Percentiles rank a stretch among this genome's conserved stretches.
phyloP scores from a whole-genome alignment of 2,329 filamentous ascomycete species.

The Rutstroemia sp. region DNA sequence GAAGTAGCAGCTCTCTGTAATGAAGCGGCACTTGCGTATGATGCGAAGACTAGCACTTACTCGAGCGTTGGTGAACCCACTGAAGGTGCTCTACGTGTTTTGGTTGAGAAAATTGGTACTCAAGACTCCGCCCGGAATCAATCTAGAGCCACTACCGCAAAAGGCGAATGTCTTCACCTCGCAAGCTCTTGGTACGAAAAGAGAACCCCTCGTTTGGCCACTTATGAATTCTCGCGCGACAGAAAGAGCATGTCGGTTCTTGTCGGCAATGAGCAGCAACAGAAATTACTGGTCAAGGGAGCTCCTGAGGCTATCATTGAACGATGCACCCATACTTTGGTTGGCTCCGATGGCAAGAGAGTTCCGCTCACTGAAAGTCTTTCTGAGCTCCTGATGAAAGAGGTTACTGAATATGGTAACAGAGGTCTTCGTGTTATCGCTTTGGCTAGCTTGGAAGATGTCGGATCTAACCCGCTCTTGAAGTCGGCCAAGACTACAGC shows the following conservation, averaged over 20 bases:
- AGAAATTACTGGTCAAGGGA: conserved; percentile 90
- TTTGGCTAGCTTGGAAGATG: conserved; percentile 74
- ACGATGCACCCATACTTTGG: conserved; percentile 74
- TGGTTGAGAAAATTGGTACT: conserved; percentile 93
- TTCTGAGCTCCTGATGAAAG: conserved; percentile 61
- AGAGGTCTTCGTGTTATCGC: conserved; percentile 91
- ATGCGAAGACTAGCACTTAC: conserved; percentile 65
- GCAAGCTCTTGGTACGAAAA: conserved; percentile 81
- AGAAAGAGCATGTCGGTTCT: conserved; percentile 99
- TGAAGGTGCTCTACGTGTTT: conserved; percentile 81
- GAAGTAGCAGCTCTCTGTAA: conserved; percentile 77
- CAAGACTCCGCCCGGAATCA: conserved; percentile 42
- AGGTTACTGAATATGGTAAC: conserved; percentile 87
- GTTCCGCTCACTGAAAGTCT: conserved; percentile 66
- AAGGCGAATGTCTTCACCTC: conserved; percentile 63
- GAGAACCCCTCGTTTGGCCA: conserved; percentile 66
- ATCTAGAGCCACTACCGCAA: conserved; percentile 38
- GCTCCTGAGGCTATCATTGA: conserved; percentile 92
- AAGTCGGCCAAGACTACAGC: conserved; percentile 70
- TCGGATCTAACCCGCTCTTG: conserved; percentile 62
- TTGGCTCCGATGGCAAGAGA: conserved; percentile 72
- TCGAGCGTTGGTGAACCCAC: conserved; percentile 89
- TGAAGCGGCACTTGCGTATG: conserved; percentile 75
- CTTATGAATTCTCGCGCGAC: conserved; percentile 95
- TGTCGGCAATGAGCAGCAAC: conserved; percentile 59